phyloP scores from a whole-genome alignment of 2,329 filamentous ascomycete genomes.

The Fusarium musae region DNA sequence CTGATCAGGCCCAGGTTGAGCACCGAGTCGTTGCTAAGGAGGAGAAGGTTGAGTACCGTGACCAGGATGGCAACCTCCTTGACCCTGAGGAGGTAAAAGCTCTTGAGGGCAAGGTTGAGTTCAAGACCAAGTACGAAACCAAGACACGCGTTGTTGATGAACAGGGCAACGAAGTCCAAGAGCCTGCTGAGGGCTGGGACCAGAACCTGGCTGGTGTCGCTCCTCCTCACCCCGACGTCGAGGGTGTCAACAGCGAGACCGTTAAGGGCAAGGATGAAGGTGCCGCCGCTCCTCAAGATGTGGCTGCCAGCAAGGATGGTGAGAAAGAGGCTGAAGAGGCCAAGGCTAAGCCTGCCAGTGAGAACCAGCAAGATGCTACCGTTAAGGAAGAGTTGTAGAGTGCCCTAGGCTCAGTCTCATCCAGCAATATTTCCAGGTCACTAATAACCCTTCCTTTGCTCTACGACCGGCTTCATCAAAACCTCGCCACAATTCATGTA shows the following conservation, averaged over 20 bases:
- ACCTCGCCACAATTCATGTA: constrained; percentile 30
- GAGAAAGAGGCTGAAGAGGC: constrained; percentile 67
- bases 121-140: constrained; percentile 97
- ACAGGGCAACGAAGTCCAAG: constrained; percentile 78
- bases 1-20: constrained; percentile 51
- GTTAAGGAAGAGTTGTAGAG: constrained; percentile 53
- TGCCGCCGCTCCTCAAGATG: constrained; percentile 50
- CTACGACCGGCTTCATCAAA: not conserved
- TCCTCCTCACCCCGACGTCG: constrained; percentile 69
- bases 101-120: constrained; percentile 91
- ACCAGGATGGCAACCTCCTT: constrained; percentile 91
- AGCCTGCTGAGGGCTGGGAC: constrained; percentile 54
- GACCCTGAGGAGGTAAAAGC: constrained; percentile 84
- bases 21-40: constrained; percentile 68
- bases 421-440: not conserved
- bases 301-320: constrained; percentile 64
- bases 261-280: constrained; percentile 53
- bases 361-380: constrained; percentile 69
- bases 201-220: constrained; percentile 58
- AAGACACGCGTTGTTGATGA: constrained; percentile 85
- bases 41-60: constrained; percentile 92
- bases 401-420: not conserved
- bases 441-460: not conserved
- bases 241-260: constrained; percentile 70
- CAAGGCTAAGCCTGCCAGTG: constrained; percentile 71